phyloP scores from a whole-genome alignment of 768 basidiomycete genomes.

The Suillus variegatus region DNA sequence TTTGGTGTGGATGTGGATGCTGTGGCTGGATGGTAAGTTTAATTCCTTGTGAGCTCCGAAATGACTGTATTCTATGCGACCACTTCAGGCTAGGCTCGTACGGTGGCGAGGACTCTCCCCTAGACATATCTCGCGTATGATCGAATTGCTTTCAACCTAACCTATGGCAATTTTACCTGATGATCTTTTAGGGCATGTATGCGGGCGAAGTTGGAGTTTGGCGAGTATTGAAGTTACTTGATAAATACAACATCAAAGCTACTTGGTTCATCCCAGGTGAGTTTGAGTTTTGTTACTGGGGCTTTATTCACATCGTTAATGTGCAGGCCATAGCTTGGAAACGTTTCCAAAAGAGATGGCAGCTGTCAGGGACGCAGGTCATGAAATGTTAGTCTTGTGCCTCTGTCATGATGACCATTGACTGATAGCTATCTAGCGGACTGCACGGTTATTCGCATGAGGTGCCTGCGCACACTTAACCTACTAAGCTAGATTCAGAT shows the following conservation, averaged over 20 bases:
- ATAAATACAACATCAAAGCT: slow-evolving; percentile 61
- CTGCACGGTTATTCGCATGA: slow-evolving; percentile 72
- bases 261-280: slow-evolving; percentile 75
- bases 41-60: background rate
- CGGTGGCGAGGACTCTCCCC: slow-evolving; percentile 64
- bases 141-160: background rate
- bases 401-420: background rate
- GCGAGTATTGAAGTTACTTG: slow-evolving; percentile 65
- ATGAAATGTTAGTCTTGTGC: slow-evolving; percentile 51
- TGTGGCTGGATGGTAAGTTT: slow-evolving; percentile 61
- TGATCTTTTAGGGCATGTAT: slow-evolving; percentile 51
- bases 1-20: slow-evolving; percentile 75
- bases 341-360: slow-evolving; percentile 70
- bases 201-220: slow-evolving; percentile 71
- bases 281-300: background rate
- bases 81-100: slow-evolving; percentile 60
- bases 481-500: background rate
- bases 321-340: slow-evolving; percentile 61
- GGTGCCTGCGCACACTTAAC: slow-evolving; percentile 25
- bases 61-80: background rate
- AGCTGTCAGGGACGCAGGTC: slow-evolving; percentile 65
- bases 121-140: slow-evolving; percentile 61
- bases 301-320: slow-evolving; percentile 3
- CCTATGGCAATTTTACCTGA: background rate
- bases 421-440: slow-evolving; percentile 36